A percentile compares a stretch with the other conserved stretches of the same genome.
These are phyloP conservation scores for Heterobasidion irregulare DNA, from an alignment of 1,284 basidiomycete genomes.

Conservation along the genomic window DNA sequence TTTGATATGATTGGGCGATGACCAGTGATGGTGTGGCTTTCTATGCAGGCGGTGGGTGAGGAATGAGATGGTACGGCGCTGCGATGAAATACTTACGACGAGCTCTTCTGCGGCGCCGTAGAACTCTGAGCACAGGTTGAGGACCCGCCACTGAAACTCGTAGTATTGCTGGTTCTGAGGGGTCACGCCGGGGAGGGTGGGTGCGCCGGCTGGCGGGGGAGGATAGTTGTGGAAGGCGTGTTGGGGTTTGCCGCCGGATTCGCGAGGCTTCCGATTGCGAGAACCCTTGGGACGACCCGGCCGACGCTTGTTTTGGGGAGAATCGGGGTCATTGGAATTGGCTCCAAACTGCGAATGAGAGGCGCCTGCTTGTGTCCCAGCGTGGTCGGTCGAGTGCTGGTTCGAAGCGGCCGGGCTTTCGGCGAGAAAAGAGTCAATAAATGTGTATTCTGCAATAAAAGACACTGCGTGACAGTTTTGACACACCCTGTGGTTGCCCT, in stretches of 20 bases:
- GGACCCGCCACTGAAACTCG: constrained; percentile 76
- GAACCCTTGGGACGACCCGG: constrained; percentile 71
- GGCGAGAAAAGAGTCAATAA: constrained; percentile 9
- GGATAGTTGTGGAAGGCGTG: constrained; percentile 24
- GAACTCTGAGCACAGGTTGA: constrained; percentile 75
- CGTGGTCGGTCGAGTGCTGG: background rate
- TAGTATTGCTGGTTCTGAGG: constrained; percentile 70
- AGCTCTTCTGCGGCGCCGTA: constrained; percentile 79
- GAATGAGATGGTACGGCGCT: background rate
- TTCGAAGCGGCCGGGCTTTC: constrained; percentile 13
- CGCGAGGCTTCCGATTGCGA: constrained; percentile 51
- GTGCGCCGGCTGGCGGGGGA: constrained; percentile 19
- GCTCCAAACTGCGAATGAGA: constrained; percentile 4
- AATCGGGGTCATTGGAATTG: constrained; percentile 14
- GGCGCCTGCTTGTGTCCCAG: constrained; percentile 2
- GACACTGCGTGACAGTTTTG: constrained; percentile 11
- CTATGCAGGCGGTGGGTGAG: constrained; percentile 24
- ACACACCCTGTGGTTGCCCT: constrained; percentile 24
- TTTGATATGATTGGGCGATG: constrained; percentile 70
- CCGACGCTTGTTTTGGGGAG: constrained; percentile 43
- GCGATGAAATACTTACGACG: constrained; percentile 43
- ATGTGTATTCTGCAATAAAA: constrained; percentile 7
- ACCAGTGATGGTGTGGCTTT: constrained; percentile 67
- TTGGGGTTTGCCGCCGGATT: constrained; percentile 29
- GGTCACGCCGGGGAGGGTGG: constrained; percentile 27